phyloP scores from a whole-genome alignment of 129 eudicot genomes.

The Mikania micrantha region DNA sequence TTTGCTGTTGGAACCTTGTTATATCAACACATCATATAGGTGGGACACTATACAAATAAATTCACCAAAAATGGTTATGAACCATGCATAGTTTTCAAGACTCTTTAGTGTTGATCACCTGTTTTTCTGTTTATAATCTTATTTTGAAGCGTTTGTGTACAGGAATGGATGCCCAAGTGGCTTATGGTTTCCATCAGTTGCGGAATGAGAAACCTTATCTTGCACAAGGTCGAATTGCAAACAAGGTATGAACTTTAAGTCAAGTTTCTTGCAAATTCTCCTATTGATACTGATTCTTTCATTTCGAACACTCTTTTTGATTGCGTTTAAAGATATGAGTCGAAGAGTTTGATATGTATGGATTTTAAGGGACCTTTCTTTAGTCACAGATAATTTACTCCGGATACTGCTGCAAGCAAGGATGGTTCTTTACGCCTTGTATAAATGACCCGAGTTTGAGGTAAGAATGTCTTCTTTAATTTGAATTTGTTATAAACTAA shows the following conservation, averaged over 20 bases:
- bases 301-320: neutral
- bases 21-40: conserved; percentile 67
- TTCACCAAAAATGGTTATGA: neutral
- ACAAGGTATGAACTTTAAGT: conserved; percentile 54
- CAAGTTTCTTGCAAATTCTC: neutral
- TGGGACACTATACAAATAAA: conserved; percentile 13
- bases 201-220: conserved; percentile 90
- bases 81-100: neutral
- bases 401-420: conserved; percentile 80
- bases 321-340: neutral
- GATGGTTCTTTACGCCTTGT: conserved; percentile 90
- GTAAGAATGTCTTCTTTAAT: conserved; percentile 28
- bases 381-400: conserved; percentile 74
- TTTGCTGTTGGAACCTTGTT: conserved; percentile 70
- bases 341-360: neutral
- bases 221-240: conserved; percentile 84
- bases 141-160: neutral
- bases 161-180: conserved; percentile 99
- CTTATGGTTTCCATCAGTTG: conserved; percentile 80
- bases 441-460: conserved; percentile 76
- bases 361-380: too few relatives aligned
- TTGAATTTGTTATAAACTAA: neutral
- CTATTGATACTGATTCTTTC: neutral
- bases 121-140: conserved; percentile 4
- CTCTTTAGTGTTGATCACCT: neutral